Evolutionary conservation across 2,329 filamentous ascomycete genomes (phyloP).

Genomic region (Dothidotthia symphoricarpi): DNA sequence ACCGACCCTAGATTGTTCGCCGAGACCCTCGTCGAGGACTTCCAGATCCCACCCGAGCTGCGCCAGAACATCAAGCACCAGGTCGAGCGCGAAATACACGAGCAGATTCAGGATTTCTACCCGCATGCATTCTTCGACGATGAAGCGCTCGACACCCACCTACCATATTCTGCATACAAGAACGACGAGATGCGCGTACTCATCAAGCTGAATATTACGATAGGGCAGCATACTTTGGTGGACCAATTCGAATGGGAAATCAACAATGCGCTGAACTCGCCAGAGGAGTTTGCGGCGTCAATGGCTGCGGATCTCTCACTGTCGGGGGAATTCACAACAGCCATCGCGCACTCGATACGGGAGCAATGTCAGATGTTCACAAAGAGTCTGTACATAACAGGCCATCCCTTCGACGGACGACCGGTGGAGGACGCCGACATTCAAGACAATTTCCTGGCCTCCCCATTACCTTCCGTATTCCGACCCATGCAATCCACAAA

Average conservation of each 20-base stretch:
- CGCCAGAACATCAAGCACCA: conserved; percentile 59
- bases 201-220: conserved; percentile 96
- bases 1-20: conserved; percentile 79
- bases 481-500: conserved; percentile 89
- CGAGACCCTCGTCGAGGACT: conserved; percentile 84
- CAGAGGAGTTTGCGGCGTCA: conserved; percentile 86
- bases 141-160: conserved; percentile 81
- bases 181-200: conserved; percentile 98
- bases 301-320: conserved; percentile 90
- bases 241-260: conserved; percentile 99
- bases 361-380: conserved; percentile 95
- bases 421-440: conserved; percentile 91
- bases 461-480: conserved; percentile 79
- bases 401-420: conserved; percentile 91
- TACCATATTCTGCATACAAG: conserved; percentile 92
- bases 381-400: conserved; percentile 85
- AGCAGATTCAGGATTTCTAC: conserved; percentile 91
- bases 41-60: conserved; percentile 69
- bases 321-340: conserved; percentile 92
- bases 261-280: conserved; percentile 89
- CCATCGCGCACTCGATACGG: conserved; percentile 95
- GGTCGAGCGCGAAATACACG: conserved; percentile 72
- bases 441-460: conserved; percentile 77
- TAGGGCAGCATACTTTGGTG: conserved; percentile 87
- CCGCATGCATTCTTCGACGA: conserved; percentile 89